phyloP scores from a whole-genome alignment of 495 filamentous ascomycete genomes.

The Penicillium dipodomyicola region DNA sequence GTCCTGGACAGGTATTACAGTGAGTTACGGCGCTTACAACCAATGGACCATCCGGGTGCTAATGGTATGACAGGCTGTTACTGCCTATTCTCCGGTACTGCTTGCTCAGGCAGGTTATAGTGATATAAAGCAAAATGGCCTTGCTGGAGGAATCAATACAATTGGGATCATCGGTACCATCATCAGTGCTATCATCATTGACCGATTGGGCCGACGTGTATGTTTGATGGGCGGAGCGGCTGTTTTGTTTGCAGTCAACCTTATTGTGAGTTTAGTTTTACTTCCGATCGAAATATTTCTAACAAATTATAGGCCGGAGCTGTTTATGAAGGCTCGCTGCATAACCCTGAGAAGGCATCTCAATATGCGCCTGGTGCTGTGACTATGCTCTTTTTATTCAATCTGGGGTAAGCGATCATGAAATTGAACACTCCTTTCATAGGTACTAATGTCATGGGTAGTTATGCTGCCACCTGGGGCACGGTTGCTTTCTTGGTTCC shows the following conservation, averaged over 20 bases:
- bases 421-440: background rate
- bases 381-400: conserved; percentile 54
- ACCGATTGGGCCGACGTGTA: conserved; percentile 47
- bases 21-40: conserved; percentile 17
- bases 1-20: conserved; percentile 51
- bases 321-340: conserved; percentile 39
- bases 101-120: conserved; percentile 45
- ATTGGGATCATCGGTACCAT: conserved; percentile 54
- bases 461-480: conserved; percentile 55
- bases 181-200: conserved; percentile 53
- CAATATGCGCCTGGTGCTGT: conserved; percentile 48
- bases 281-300: background rate
- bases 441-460: conserved; percentile 15
- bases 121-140: conserved; percentile 45
- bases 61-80: conserved; percentile 35
- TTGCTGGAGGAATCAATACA: conserved; percentile 54
- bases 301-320: conserved; percentile 30
- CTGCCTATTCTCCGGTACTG: conserved; percentile 42
- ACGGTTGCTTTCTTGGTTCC: conserved; percentile 54
- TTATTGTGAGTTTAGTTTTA: conserved; percentile 27
- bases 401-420: conserved; percentile 34
- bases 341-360: conserved; percentile 28
- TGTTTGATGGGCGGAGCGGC: conserved; percentile 44
- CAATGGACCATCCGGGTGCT: background rate
- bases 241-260: conserved; percentile 33